phyloP scores from a whole-genome alignment of 495 filamentous ascomycete genomes.

The Copromyces sp. region DNA sequence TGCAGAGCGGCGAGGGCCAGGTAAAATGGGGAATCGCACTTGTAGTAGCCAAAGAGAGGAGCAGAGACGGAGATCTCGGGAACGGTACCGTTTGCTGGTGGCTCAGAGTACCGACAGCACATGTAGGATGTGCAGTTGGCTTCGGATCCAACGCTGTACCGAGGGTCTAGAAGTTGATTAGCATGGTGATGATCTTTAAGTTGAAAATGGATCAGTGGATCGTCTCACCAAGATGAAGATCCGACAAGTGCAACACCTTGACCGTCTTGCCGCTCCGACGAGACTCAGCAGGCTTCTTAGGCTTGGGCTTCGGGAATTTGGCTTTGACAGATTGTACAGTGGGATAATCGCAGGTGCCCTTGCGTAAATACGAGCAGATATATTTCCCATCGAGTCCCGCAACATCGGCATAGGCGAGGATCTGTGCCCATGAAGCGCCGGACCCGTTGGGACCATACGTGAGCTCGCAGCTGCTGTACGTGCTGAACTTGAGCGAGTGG shows the following conservation, averaged over 20 bases:
- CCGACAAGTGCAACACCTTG: slow-evolving; percentile 51
- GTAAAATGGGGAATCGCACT: slow-evolving; percentile 51
- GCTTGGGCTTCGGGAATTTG: slow-evolving; percentile 49
- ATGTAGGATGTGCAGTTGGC: slow-evolving; percentile 44
- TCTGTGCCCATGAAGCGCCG: slow-evolving; percentile 49
- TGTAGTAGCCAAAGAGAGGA: slow-evolving; percentile 43
- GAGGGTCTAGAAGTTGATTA: slow-evolving; percentile 32
- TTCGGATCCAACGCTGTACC: slow-evolving; percentile 45
- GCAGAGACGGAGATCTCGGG: slow-evolving; percentile 36
- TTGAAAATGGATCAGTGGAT: background rate
- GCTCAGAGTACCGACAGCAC: slow-evolving; percentile 42
- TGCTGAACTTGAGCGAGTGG: slow-evolving; percentile 31
- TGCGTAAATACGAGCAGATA: slow-evolving; percentile 44
- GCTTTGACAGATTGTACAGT: slow-evolving; percentile 33
- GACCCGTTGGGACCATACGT: slow-evolving; percentile 36
- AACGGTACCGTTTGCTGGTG: slow-evolving; percentile 1
- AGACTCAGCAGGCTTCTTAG: slow-evolving; percentile 30
- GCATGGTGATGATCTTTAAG: background rate
- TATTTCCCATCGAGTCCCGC: slow-evolving; percentile 46
- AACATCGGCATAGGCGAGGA: slow-evolving; percentile 45
- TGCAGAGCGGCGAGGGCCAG: slow-evolving; percentile 47
- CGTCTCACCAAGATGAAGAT: slow-evolving; percentile 40
- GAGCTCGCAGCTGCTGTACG: slow-evolving; percentile 34
- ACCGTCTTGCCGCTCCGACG: slow-evolving; percentile 40
- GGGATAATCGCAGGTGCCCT: slow-evolving; percentile 39